A percentile compares a stretch with the other conserved stretches of the same genome.
Evolutionary conservation across 2,329 filamentous ascomycete genomes (phyloP).

Genomic region (Aspergillus sp.): DNA sequence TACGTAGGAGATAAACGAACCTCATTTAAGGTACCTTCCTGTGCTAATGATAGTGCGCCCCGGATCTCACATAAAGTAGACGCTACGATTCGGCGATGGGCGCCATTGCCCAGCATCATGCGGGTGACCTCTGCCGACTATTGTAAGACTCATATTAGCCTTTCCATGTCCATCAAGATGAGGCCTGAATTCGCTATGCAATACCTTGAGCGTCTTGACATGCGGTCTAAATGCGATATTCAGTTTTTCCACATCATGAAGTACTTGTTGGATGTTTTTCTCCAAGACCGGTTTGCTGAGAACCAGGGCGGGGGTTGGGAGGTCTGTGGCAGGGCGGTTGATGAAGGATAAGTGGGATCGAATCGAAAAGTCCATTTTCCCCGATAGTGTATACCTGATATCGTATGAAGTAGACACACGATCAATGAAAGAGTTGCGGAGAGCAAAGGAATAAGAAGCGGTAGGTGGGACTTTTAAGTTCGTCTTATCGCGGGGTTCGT

Average conservation of each 20-base stretch:
- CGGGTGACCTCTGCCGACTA: slow-evolving; percentile 25
- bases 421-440: no score
- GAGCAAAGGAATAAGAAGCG: no score
- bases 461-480: no score
- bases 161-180: not conserved
- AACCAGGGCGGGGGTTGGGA: slow-evolving; percentile 36
- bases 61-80: slow-evolving; percentile 37
- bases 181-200: not conserved
- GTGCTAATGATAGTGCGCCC: slow-evolving; percentile 31
- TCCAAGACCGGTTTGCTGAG: slow-evolving; percentile 33
- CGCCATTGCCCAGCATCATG: slow-evolving; percentile 35
- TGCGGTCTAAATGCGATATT: slow-evolving; percentile 36
- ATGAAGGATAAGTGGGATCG: slow-evolving; percentile 29
- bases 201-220: slow-evolving; percentile 41
- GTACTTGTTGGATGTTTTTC: slow-evolving; percentile 30
- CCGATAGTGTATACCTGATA: not conserved
- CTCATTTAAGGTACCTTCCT: slow-evolving; percentile 36
- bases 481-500: no score
- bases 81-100: slow-evolving; percentile 32
- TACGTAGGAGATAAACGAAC: slow-evolving; percentile 5
- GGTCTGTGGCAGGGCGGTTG: slow-evolving; percentile 24
- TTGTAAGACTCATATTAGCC: not conserved
- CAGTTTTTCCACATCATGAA: slow-evolving; percentile 32
- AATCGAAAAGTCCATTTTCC: slow-evolving; percentile 24
- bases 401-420: no score